Conservation (phyloP, 2,329 filamentous ascomycete genomes). For the Botrytis porri region DNA sequence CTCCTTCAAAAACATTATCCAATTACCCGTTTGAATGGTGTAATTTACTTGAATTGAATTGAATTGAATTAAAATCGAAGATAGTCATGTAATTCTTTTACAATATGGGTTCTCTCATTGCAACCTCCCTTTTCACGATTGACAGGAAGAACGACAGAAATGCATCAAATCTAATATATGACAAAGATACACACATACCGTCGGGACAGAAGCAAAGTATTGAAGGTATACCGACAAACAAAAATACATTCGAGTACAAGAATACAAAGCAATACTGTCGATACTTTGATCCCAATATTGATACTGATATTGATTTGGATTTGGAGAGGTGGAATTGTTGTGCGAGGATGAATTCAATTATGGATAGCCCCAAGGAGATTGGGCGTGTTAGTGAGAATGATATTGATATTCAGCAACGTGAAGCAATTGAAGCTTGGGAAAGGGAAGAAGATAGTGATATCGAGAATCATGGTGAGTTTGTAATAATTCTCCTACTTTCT, state of each 20-base stretch:
- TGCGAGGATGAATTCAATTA: slow-evolving; percentile 13
- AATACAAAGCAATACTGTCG: not conserved
- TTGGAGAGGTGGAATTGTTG: slow-evolving; percentile 19
- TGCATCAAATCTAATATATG: not conserved
- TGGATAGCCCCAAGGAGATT: not conserved
- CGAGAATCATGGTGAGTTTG: slow-evolving; percentile 19
- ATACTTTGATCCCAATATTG: not conserved
- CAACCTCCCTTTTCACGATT: not conserved
- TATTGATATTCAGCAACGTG: not conserved
- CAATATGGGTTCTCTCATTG: not conserved
- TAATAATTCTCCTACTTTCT: not conserved
- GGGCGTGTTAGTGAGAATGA: no score
- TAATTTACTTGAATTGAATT: not conserved
- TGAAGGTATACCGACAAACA: not conserved
- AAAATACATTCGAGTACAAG: no score
- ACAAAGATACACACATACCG: not conserved
- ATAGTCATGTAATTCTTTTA: not conserved
- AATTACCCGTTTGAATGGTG: not conserved
- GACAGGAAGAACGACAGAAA: not conserved
- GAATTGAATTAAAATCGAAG: not conserved
- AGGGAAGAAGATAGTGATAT: not conserved
- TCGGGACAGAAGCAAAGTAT: not conserved
- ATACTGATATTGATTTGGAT: not conserved
- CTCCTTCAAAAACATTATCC: not conserved
- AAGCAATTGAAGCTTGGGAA: slow-evolving; percentile 6